Base-by-base conservation (phyloP, 352 stramenopile species). In the Phytophthora pistaciae region DNA sequence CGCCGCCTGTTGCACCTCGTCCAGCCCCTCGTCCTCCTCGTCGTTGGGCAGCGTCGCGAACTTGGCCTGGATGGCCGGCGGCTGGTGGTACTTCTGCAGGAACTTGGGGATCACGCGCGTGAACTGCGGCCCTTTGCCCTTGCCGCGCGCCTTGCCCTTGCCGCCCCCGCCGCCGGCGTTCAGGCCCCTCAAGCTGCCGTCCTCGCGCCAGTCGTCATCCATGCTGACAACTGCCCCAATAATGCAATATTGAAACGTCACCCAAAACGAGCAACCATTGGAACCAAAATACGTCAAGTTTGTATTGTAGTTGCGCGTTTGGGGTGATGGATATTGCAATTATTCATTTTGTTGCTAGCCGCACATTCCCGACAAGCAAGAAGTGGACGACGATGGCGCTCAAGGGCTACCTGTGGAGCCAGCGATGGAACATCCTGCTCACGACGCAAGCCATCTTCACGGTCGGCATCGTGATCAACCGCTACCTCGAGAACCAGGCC, bases 71-170 rank as follows among this genome's bases (percentile, higher is more conserved):
- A 96, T 88, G 23, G 77, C 77, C 23, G 82, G 82, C 38, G 79
- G 74, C 31, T 84, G 75, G 61, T 94, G 84, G 64, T 84, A 96
- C 49, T 93, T 88, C 48, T 89, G 89, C 53, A 96, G 68, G 62
- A 96, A 96, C 65, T 93, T 94, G 40, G 89, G 89, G 58, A 96
- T 91, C 64, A 94, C 86, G 5, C 87, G 87, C 33, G 82, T 96
- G 75, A 94, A 96, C 65, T 94, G 76, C 10, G 85, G 89, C 0
- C 83, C 83, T 36, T 85, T 79, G 9, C 79, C 83, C 40, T 77
- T 75, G 38, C 72, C 57, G 18, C 53, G 66, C 6, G 69, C 75
- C 23, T 81, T 82, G 25, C 66, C 42, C 16, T 18, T 58, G 25
- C 64, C 53, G 3, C 66, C 42, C 16, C 64, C 53, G 2, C 66